A percentile compares a stretch with the other conserved stretches of the same genome.
phyloP scores from a whole-genome alignment of 352 stramenopile genomes.

The Phytophthora pini region DNA sequence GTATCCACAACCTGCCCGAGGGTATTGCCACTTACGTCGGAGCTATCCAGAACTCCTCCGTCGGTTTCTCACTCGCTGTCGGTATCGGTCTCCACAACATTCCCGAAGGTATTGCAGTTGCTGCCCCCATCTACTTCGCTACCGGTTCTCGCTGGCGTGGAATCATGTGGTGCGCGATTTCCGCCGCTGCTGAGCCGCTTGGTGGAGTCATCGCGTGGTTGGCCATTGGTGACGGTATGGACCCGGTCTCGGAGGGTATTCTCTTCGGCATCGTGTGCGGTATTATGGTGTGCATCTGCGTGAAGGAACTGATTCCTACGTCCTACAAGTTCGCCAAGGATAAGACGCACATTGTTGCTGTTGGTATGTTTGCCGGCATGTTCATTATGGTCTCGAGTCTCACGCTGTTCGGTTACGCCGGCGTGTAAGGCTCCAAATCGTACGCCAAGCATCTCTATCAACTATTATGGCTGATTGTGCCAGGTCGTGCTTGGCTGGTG shows the following conservation, averaged over 20 bases:
- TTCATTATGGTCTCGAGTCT: slow-evolving; percentile 89
- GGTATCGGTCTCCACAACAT: slow-evolving; percentile 98
- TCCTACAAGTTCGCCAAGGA: slow-evolving; percentile 87
- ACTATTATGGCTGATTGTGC: not conserved
- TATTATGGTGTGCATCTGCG: slow-evolving; percentile 95
- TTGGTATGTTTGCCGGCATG: slow-evolving; percentile 85
- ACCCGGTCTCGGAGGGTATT: slow-evolving; percentile 65
- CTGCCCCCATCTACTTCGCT: slow-evolving; percentile 96
- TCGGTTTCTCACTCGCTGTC: slow-evolving; percentile 93
- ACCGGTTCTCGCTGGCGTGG: slow-evolving; percentile 93
- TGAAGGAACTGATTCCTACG: slow-evolving; percentile 92
- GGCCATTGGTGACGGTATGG: slow-evolving; percentile 66
- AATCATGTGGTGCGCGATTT: slow-evolving; percentile 93
- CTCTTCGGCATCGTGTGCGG: slow-evolving; percentile 93
- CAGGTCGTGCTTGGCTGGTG: not conserved
- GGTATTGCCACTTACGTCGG: slow-evolving; percentile 95
- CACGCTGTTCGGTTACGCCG: slow-evolving; percentile 84
- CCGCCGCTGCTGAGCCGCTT: slow-evolving; percentile 88
- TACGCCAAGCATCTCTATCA: no score
- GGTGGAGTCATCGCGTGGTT: slow-evolving; percentile 90
- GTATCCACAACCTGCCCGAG: slow-evolving; percentile 96
- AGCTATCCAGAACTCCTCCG: slow-evolving; percentile 86
- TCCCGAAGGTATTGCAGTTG: slow-evolving; percentile 95
- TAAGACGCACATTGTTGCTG: slow-evolving; percentile 79
- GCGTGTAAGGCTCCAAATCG: slow-evolving; percentile 35